Percentiles rank a stretch among this genome's conserved stretches.
phyloP scores from a whole-genome alignment of 1,284 basidiomycete genomes.

The Ganoderma resinaceum region DNA sequence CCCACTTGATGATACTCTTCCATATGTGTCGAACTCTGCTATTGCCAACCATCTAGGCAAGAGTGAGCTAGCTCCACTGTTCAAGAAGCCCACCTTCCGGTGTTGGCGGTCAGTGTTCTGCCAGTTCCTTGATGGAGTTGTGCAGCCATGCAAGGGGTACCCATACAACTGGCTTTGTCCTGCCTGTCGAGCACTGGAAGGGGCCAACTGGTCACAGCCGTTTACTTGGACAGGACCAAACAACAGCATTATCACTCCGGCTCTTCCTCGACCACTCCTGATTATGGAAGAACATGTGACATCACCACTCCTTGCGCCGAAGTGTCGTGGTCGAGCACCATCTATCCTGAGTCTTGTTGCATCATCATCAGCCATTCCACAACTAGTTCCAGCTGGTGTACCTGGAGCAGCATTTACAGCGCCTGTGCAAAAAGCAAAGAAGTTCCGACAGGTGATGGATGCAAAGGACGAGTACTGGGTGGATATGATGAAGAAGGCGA shows the following conservation, averaged over 20 bases:
- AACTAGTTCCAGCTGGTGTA: too few relatives aligned
- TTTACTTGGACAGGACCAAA: background rate
- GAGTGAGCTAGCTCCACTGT: background rate
- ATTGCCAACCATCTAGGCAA: background rate
- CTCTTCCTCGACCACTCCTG: background rate
- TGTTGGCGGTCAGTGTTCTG: conserved; percentile 10
- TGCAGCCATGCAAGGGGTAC: background rate
- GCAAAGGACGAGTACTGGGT: background rate
- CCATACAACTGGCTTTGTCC: conserved; percentile 11
- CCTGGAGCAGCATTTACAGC: background rate
- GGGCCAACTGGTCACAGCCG: background rate
- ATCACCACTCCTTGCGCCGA: background rate
- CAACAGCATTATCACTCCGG: background rate
- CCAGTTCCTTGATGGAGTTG: conserved; percentile 13
- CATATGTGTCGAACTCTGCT: background rate
- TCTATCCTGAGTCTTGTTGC: background rate
- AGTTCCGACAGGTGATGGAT: background rate
- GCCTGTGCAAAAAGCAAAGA: background rate
- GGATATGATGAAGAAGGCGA: background rate
- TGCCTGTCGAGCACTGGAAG: background rate
- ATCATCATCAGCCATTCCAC: too few relatives aligned
- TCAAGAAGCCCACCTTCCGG: background rate
- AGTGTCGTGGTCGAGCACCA: background rate
- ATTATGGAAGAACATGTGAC: background rate
- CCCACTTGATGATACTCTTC: background rate